phyloP scores from a whole-genome alignment of 371 early-diverging fungal genomes.

The Zychaea mexicana region DNA sequence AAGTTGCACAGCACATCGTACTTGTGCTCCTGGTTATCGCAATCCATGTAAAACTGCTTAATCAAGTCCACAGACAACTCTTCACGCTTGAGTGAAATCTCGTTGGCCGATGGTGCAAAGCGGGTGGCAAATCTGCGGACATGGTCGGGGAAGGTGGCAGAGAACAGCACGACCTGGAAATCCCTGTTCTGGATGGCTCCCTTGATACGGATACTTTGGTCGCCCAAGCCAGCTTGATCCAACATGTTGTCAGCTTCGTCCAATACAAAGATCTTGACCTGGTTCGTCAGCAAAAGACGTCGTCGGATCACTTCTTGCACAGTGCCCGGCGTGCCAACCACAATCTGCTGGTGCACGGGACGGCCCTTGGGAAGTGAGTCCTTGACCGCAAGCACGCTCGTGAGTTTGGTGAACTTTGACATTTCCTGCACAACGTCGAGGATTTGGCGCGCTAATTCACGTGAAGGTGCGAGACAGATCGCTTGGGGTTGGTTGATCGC shows the following conservation, averaged over 20 bases:
- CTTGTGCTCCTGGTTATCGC: slow-evolving; percentile 78
- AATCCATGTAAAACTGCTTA: slow-evolving; percentile 97
- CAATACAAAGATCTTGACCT: slow-evolving; percentile 80
- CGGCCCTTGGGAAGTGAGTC: slow-evolving; percentile 57
- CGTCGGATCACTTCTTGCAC: slow-evolving; percentile 73
- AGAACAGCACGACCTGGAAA: slow-evolving; percentile 91
- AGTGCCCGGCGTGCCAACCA: slow-evolving; percentile 98
- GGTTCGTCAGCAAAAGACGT: slow-evolving; percentile 54
- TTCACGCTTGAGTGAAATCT: slow-evolving; percentile 82
- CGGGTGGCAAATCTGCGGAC: slow-evolving; percentile 79
- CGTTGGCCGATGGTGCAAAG: slow-evolving; percentile 85
- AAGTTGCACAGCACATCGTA: slow-evolving; percentile 81
- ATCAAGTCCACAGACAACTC: slow-evolving; percentile 96
- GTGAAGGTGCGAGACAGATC: slow-evolving; percentile 94
- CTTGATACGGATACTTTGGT: slow-evolving; percentile 83
- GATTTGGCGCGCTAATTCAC: slow-evolving; percentile 98
- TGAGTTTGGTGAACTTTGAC: slow-evolving; percentile 85
- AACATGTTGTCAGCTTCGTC: slow-evolving; percentile 98
- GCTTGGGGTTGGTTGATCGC: slow-evolving; percentile 66
- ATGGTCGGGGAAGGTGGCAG: slow-evolving; percentile 93
- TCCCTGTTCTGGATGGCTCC: slow-evolving; percentile 63
- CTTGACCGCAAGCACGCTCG: slow-evolving; percentile 76
- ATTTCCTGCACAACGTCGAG: slow-evolving; percentile 88
- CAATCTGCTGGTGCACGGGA: slow-evolving; percentile 71
- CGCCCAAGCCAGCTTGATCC: slow-evolving; percentile 86